phyloP scores from a whole-genome alignment of 2,329 filamentous ascomycete genomes.

The Blastomyces parvus region DNA sequence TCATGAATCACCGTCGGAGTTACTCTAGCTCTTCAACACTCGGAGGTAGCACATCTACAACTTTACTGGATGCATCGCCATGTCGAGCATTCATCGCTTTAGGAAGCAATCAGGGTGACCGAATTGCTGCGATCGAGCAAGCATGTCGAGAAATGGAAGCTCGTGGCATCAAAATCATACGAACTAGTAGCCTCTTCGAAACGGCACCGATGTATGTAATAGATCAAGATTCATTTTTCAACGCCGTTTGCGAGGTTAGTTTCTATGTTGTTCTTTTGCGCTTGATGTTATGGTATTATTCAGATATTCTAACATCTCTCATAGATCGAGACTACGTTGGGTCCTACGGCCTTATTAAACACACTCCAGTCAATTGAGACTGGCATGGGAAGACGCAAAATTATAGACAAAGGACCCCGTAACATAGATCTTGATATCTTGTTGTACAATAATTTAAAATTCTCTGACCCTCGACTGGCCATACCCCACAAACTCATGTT shows the following conservation, averaged over 20 bases:
- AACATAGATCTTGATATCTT: constrained; percentile 93
- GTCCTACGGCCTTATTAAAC: constrained; percentile 67
- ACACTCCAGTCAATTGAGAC: constrained; percentile 76
- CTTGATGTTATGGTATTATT: constrained; percentile 8
- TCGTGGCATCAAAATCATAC: constrained; percentile 60
- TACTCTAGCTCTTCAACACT: constrained; percentile 23
- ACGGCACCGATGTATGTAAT: constrained; percentile 94
- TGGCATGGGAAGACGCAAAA: constrained; percentile 66
- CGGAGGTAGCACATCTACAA: neutral
- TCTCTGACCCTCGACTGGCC: constrained; percentile 63
- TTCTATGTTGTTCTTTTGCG: constrained; percentile 14
- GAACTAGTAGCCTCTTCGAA: constrained; percentile 86
- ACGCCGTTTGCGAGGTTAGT: constrained; percentile 82
- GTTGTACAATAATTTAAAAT: constrained; percentile 59
- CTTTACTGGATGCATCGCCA: neutral
- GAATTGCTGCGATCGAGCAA: constrained; percentile 72
- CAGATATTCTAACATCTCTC: neutral
- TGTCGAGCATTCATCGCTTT: constrained; percentile 66
- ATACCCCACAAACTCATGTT: constrained; percentile 77
- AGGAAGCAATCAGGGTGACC: constrained; percentile 85
- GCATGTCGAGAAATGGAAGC: constrained; percentile 70
- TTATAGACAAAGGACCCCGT: constrained; percentile 85
- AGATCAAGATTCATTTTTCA: constrained; percentile 80
- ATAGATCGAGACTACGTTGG: constrained; percentile 70
- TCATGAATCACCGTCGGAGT: constrained; percentile 7